These are phyloP conservation scores for Colletotrichum cereale DNA, from an alignment of 2,329 filamentous ascomycete genomes.

Conservation along the genomic window DNA sequence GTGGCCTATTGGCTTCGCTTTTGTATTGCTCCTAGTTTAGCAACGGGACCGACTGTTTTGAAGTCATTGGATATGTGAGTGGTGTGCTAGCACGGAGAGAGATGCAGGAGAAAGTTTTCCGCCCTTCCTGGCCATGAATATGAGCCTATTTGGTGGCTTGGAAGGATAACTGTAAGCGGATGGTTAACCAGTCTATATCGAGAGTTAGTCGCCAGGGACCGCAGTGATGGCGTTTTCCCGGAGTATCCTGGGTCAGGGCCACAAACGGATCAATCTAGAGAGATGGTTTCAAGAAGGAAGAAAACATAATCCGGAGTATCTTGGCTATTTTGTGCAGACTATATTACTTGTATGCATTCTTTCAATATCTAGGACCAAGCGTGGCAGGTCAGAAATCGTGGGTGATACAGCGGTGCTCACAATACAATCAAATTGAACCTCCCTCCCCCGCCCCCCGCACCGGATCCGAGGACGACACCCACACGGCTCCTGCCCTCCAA, in stretches of 20 bases:
- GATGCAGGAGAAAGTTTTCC: neutral
- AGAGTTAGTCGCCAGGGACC: neutral
- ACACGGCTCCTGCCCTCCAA: neutral
- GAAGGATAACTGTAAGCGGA: neutral
- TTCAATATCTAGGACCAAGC: neutral
- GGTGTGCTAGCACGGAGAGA: neutral
- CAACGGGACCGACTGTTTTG: too few species aligned
- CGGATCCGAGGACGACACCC: neutral
- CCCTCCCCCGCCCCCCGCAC: neutral
- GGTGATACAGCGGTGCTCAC: neutral
- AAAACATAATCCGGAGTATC: neutral
- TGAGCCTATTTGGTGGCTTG: neutral
- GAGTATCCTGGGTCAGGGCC: neutral
- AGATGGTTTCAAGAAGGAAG: neutral
- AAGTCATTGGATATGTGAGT: neutral
- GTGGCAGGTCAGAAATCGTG: neutral
- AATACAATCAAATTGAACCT: neutral
- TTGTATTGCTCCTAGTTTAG: neutral
- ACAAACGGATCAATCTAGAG: neutral
- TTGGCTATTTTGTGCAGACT: neutral
- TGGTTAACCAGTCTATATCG: neutral
- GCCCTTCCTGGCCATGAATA: neutral
- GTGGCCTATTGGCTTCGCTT: neutral
- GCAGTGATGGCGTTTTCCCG: neutral
- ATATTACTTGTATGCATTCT: neutral